Base-by-base conservation (phyloP, 495 filamentous ascomycete genomes). In the Lepidopterella palustris region DNA sequence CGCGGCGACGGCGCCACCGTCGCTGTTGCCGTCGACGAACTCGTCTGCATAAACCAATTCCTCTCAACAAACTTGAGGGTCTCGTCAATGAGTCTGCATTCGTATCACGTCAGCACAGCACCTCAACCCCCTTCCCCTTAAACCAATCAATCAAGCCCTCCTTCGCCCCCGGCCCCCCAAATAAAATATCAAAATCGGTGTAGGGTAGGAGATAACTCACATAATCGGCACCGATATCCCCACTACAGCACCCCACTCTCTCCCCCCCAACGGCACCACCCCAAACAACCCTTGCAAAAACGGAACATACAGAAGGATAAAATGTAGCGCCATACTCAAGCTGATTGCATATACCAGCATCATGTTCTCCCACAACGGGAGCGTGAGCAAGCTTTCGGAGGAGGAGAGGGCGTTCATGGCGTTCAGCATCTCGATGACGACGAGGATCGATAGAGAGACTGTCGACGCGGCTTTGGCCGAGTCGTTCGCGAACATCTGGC, bases 381-480 rank as follows among this genome's bases (percentile, higher is more conserved):
- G 84, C 10, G 93, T 97, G 28, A 99, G 74, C 2, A 99, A 85
- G 4, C 89, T 95, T 73, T 97, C 95, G 74, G 88, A 92, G 8
- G 89, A 95, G 15, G 91, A 96, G 15, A 99, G 82, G 0, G 93
- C 93, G 71, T 99, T 99, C 89, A 99, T 96, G 58, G 95, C 95
- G 75, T 99, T 99, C 65, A 99, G 78, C 95, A 99, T 99, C 79
- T 99, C 95, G 70, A 99, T 97, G 61, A 96, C 90, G 27, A 99
- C 95, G 25, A 99, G 81, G 70, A 87, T 87, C 24, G 82, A 95
- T 32, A 99, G 82, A 18, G 90, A 96, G 28, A 97, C 83, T 4
- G 95, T 99, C n/a, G 92, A 97, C 3, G 90, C 95, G 21, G 92
- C 84, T 72, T 90, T 93, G 59, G 90, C 81, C 82, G 89, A 88